Evolutionary conservation across 2,329 filamentous ascomycete genomes (phyloP).

Genomic region (Epichloe hybrida): DNA sequence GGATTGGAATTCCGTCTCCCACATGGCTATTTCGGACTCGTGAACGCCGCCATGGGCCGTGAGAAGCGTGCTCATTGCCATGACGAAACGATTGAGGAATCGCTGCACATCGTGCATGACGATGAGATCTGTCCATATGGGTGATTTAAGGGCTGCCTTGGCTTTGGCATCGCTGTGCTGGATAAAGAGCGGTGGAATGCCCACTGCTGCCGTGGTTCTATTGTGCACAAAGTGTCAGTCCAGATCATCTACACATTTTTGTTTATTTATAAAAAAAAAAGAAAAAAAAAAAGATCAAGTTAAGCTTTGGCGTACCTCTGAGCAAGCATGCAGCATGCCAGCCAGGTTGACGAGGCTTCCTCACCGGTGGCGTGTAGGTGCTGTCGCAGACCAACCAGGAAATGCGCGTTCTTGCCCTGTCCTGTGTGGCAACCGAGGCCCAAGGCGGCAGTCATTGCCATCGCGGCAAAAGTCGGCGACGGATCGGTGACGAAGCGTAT

Average conservation of each 20-base stretch:
- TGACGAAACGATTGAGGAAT: slow-evolving; percentile 35
- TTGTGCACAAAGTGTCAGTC: slow-evolving; percentile 5
- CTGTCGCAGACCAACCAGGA: slow-evolving; percentile 29
- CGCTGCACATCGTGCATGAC: slow-evolving; percentile 33
- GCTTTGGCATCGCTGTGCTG: slow-evolving; percentile 34
- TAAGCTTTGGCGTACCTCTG: slow-evolving; percentile 25
- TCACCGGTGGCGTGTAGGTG: slow-evolving; percentile 33
- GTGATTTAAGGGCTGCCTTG: slow-evolving; percentile 22
- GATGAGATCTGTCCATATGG: slow-evolving; percentile 30
- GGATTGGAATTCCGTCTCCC: slow-evolving; percentile 40
- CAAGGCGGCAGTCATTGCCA: slow-evolving; percentile 33
- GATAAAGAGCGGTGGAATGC: slow-evolving; percentile 35
- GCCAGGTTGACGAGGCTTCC: slow-evolving; percentile 39
- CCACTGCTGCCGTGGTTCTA: slow-evolving; percentile 28
- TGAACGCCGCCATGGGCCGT: slow-evolving; percentile 33
- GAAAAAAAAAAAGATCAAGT: neutral
- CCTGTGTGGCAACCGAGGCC: slow-evolving; percentile 39
- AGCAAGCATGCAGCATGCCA: slow-evolving; percentile 36
- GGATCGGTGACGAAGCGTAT: slow-evolving; percentile 39
- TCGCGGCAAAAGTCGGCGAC: slow-evolving; percentile 31
- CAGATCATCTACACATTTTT: neutral
- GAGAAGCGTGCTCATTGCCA: slow-evolving; percentile 32
- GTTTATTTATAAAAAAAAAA: neutral
- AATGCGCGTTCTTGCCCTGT: slow-evolving; percentile 35
- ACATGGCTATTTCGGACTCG: slow-evolving; percentile 30